Base-by-base conservation (phyloP, 2,329 filamentous ascomycete species). In the Calonectria naviculata region DNA sequence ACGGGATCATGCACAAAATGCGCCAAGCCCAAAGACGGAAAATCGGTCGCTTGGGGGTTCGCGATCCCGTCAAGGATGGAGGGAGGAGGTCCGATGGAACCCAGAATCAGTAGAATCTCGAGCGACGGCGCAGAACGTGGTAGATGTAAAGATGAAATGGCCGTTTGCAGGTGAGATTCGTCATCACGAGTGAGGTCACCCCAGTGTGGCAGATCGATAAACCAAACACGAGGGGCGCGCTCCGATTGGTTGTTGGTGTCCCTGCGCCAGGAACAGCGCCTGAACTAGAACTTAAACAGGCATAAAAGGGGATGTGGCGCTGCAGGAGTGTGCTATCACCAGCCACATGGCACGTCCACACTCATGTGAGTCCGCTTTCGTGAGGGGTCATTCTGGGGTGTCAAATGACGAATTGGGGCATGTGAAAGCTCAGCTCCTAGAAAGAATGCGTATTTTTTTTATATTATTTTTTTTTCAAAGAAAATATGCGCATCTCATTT, bases 161-260 rank as follows among this genome's bases (percentile, higher is more conserved):
- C 29, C 56, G 67, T 66, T 73, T 67, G 66, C 77, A 58, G 81
- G 78, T 24, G 82, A 79, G 69, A 81, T 66, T 79, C 78, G 76
- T 79, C 78, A 78, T 78, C 73, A 67, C 74, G 44, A 65, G 63
- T 66, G 70, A 73, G 71, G 76, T 78, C 70, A 70, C 63, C 54
- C 65, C 58, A 38, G 65, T 68, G 74, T 74, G 67, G 75, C 49
- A 71, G 75, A 74, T 74, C 76, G 77, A 78, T 78, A 76, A 77
- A 68, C 69, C 31, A 72, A 69, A 65, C 63, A 36, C 71, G 67
- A 71, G 60, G 56, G 70, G 46, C 62, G 21, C 31, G n/a, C 42
- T 19, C 42, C 73, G 74, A 77, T 78, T 78, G 77, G 77, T 26
- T 49, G 21, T 3, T 13, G 13, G 10, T 19, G 60, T n/a, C 42